These are phyloP conservation scores for Xylariaceae sp. DNA, from an alignment of 2,329 filamentous ascomycete species.

Conservation along the genomic window DNA sequence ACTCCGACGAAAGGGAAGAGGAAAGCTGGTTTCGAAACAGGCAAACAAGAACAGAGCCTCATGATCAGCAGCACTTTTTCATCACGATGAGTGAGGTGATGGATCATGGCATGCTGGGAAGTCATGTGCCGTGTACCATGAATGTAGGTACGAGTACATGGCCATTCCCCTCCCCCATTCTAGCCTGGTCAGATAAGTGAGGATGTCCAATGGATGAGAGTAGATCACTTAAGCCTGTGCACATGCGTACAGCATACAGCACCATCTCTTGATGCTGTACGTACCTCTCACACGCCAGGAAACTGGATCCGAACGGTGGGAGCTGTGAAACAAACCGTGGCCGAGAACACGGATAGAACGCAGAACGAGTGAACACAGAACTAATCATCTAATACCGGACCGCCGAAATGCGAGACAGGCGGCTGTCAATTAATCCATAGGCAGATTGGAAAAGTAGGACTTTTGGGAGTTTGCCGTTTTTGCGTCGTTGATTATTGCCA, in stretches of 20 bases:
- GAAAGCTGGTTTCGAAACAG: neutral
- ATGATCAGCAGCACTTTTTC: neutral
- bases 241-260: neutral
- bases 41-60: neutral
- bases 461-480: neutral
- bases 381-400: neutral
- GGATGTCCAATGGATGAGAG: neutral
- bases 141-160: neutral
- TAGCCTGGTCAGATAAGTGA: too few relatives aligned
- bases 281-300: conserved; percentile 5
- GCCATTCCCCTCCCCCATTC: too few relatives aligned
- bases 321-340: conserved; percentile 10
- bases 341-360: neutral
- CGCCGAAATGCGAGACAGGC: neutral
- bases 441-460: neutral
- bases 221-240: neutral
- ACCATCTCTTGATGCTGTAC: neutral
- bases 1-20: neutral
- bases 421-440: neutral
- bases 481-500: neutral
- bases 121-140: neutral
- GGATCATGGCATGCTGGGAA: neutral
- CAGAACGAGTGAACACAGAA: conserved; percentile 3
- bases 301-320: conserved; percentile 12
- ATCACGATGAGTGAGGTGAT: neutral